phyloP scores from a whole-genome alignment of 164 flowering plant genomes.

The Warburgia ugandensis region DNA sequence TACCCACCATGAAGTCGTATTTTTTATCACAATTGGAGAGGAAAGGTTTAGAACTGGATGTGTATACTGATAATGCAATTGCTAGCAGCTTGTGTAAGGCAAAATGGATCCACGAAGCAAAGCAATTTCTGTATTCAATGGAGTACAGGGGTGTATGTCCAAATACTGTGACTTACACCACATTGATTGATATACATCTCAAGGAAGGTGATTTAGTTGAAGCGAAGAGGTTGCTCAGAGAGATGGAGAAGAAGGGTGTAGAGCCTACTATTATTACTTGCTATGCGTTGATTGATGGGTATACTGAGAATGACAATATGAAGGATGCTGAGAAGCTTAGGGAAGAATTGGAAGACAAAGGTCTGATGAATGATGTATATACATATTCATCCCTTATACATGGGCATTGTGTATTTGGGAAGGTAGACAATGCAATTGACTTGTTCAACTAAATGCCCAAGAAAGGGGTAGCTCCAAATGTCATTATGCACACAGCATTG shows the following conservation, averaged over 20 bases:
- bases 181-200: constrained; percentile 55
- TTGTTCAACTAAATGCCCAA: constrained; percentile 46
- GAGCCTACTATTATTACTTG: constrained; percentile 50
- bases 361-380: constrained; percentile 46
- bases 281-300: constrained; percentile 61
- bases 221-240: constrained; percentile 43
- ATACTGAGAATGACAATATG: constrained; percentile 43
- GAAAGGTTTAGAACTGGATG: constrained; percentile 33
- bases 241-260: no score
- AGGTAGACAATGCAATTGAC: constrained; percentile 43
- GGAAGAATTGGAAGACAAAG: constrained; percentile 44
- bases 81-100: constrained; percentile 32
- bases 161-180: no score
- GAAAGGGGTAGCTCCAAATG: constrained; percentile 31
- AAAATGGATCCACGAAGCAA: constrained; percentile 40
- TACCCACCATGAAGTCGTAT: no score
- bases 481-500: constrained; percentile 48
- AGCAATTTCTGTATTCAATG: constrained; percentile 31
- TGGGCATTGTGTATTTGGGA: constrained; percentile 54
- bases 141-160: constrained; percentile 40
- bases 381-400: constrained; percentile 64
- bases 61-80: constrained; percentile 27
- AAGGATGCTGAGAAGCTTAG: constrained; percentile 48
- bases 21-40: no score
- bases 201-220: constrained; percentile 63